Evolutionary conservation across 2,329 filamentous ascomycete genomes (phyloP), one percentile per base, ranked within the genome.

Genomic region (Aspergillus luchuensis): DNA sequence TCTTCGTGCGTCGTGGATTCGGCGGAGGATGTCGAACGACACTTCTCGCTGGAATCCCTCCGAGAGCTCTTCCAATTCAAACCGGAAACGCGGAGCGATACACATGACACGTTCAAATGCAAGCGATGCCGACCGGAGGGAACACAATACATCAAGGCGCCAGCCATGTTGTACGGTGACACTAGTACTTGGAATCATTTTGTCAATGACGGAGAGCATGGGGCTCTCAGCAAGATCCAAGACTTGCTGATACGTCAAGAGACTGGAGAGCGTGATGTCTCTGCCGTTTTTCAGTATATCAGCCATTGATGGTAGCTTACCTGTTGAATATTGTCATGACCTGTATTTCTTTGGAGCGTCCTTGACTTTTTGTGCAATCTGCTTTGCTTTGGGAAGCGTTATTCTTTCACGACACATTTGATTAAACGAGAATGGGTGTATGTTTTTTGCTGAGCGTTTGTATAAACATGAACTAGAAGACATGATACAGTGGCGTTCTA

Each of bases 141-240:
- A 0, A 89, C 85, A 63, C 95, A 99, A 77, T 86, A 85, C 64
- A 86, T 97, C 72, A 98, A 97, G 76, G 92, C 94, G 1, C 91
- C 91, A 4, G 95, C 95, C 1, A 94, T 98, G 89, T 80, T 99
- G 62, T 99, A 99, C 72, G 95, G 95, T 56, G 95, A 99, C 72
- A 98, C 95, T 21, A 98, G 92, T 78, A 94, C 92, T n/a, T 99
- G 95, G 95, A 99, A 99, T 72, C 95, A 99, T 76, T 96, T 97
- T 78, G 86, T 90, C 47, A 97, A 97, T 69, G 86, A 88, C 63
- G 86, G 86, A 3, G 84, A 84, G 65, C 79, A 80, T 5, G 86
- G 87, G 0, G 89, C 87, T 0, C 78, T 99, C 72, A 85, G 87
- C 65, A 84, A 85, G 61, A 99, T 99, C 61, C 94, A 99, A 76